Conservation (phyloP, 169 alveolate species). For the Besnoitia besnoiti region DNA sequence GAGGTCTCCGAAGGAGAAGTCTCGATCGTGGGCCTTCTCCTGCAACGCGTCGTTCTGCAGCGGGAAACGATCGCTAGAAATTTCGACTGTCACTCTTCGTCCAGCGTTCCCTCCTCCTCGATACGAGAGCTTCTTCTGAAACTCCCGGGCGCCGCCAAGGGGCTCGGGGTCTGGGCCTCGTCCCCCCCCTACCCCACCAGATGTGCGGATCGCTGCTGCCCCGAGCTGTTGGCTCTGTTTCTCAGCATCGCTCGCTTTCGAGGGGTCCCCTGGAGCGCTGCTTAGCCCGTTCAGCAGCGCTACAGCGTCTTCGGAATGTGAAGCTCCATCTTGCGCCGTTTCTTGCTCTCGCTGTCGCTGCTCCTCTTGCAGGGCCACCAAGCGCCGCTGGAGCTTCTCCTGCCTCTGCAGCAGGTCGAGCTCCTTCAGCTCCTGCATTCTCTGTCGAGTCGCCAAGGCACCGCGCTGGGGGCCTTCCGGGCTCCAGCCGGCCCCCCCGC, state of each 20-base stretch:
- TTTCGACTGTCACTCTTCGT: no score
- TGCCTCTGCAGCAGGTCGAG: neutral
- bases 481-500: neutral
- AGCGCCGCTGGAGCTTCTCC: neutral
- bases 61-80: no score
- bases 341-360: constrained; percentile 9
- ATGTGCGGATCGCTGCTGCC: neutral
- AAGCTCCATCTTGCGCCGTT: no score
- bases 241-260: neutral
- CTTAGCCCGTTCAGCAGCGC: neutral
- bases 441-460: neutral
- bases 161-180: no score
- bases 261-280: neutral
- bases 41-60: no score
- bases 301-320: no score
- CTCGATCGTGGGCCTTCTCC: no score
- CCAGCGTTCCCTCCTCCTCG: no score
- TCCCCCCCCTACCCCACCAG: neutral
- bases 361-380: neutral
- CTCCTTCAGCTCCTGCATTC: neutral
- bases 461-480: neutral
- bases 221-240: neutral
- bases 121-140: no score
- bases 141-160: no score
- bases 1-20: no score